Base-by-base conservation (phyloP, 148 eudicot genomes). In the Rhododendron griersonianum region DNA sequence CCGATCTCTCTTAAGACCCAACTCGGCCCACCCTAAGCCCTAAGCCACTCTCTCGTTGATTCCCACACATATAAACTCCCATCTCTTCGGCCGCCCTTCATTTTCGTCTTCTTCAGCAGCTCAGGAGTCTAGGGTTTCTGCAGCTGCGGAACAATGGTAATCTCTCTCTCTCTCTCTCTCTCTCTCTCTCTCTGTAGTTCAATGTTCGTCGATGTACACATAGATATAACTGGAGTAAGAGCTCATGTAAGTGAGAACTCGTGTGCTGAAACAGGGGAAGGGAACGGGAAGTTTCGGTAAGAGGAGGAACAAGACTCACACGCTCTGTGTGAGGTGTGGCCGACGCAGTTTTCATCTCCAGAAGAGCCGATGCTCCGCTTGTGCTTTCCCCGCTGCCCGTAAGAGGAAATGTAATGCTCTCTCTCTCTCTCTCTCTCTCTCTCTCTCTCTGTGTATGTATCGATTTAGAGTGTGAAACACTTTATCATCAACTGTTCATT, bases 251-350 rank as follows among this genome's bases (percentile, higher is more conserved):
- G 21, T 55, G 4, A 55, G 61, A 21, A 21, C 0, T 59, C 19
- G 65, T 59, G 65, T 57, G 21, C 16, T 28, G 77, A 19, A 45
- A 44, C 79, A 92, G 93, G 90, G 90, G 2, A 94, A 94, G 85
- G 97, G 97, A 84, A 94, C 97, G 51, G 97, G 97, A 23, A 94
- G 97, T 71, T 93, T 93, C 28, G 97, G 97, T 86, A 94, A 94
- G 92, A 91, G 95, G 81, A 93, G 98, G 91, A 95, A 95, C 94
- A 95, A 95, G 93, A 95, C 98, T 10, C 98, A 95, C 91, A 95
- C 98, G 2, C 88, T 95, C 35, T 95, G 98, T 84, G 93, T 94
- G 67, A 84, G 98, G 59, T 95, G 98, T 48, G 98, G 98, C 9
- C 93, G 96, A 48, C 95, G 98, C 63, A 95, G 98, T 45, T 95